phyloP scores from a whole-genome alignment of 768 basidiomycete species.

The Pseudohyphozyma bogoriensis region DNA sequence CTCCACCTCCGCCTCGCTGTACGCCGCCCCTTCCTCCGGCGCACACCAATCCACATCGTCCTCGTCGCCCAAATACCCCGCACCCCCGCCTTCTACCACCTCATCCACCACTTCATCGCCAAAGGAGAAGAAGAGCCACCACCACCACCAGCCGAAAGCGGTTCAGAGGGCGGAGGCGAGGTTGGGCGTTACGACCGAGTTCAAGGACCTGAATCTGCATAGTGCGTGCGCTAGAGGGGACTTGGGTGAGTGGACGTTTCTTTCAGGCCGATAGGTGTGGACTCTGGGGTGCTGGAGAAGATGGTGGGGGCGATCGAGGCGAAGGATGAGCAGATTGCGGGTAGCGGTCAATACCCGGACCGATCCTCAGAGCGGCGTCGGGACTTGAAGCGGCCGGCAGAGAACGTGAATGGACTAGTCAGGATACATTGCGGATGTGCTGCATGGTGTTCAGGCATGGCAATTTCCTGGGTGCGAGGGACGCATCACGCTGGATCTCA shows the following conservation, averaged over 20 bases:
- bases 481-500: no score
- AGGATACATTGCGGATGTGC: neutral
- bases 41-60: no score
- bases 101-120: no score
- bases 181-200: constrained; percentile 6
- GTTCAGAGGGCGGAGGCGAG: neutral
- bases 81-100: no score
- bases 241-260: constrained; percentile 44
- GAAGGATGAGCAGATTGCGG: neutral
- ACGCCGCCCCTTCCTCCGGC: no score
- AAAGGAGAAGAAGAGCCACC: no score
- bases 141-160: neutral
- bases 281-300: constrained; percentile 28
- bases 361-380: neutral
- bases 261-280: neutral
- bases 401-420: no score
- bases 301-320: neutral
- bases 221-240: constrained; percentile 55
- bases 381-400: neutral
- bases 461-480: no score
- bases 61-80: no score
- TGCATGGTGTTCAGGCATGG: neutral
- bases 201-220: constrained; percentile 44
- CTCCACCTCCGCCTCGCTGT: no score
- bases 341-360: neutral